Conservation (phyloP, 768 basidiomycete species). For the Vishniacozyma victoriae region DNA sequence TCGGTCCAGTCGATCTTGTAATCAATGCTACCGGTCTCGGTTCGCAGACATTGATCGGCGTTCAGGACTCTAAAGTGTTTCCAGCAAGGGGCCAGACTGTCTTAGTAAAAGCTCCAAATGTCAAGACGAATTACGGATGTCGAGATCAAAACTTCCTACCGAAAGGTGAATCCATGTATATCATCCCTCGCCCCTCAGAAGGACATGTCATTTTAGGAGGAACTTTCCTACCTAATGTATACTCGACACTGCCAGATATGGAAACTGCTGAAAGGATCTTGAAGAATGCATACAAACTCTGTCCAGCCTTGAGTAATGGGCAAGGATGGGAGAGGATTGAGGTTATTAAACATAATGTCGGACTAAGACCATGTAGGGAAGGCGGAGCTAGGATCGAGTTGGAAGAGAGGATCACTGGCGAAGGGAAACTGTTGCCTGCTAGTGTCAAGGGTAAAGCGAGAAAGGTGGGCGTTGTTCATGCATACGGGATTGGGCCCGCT, state of each 20-base stretch:
- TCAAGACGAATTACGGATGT: constrained; percentile 49
- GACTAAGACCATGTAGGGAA: constrained; percentile 56
- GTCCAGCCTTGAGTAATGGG: constrained; percentile 47
- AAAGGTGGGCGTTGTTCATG: constrained; percentile 52
- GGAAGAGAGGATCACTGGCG: constrained; percentile 45
- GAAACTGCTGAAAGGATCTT: constrained; percentile 52
- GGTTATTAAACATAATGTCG: constrained; percentile 57
- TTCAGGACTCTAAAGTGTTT: constrained; percentile 67
- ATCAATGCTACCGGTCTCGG: constrained; percentile 60
- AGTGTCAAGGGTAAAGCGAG: constrained; percentile 21
- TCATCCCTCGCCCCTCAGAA: constrained; percentile 57
- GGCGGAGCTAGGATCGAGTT: constrained; percentile 58
- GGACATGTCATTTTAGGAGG: constrained; percentile 57
- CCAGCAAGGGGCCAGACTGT: constrained; percentile 83
- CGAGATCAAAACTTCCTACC: constrained; percentile 5
- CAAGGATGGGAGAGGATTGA: constrained; percentile 48
- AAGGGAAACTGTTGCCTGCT: constrained; percentile 15
- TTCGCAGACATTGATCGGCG: constrained; percentile 67
- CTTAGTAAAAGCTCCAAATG: constrained; percentile 62
- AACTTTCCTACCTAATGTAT: constrained; percentile 51
- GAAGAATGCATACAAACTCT: constrained; percentile 46
- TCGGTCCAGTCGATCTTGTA: constrained; percentile 48
- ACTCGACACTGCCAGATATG: constrained; percentile 55
- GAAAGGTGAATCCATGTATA: constrained; percentile 51
- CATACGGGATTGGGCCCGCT: constrained; percentile 55